These are phyloP conservation scores for Monosporascus sp. DNA, from an alignment of 2,329 filamentous ascomycete genomes.

Conservation along the genomic window DNA sequence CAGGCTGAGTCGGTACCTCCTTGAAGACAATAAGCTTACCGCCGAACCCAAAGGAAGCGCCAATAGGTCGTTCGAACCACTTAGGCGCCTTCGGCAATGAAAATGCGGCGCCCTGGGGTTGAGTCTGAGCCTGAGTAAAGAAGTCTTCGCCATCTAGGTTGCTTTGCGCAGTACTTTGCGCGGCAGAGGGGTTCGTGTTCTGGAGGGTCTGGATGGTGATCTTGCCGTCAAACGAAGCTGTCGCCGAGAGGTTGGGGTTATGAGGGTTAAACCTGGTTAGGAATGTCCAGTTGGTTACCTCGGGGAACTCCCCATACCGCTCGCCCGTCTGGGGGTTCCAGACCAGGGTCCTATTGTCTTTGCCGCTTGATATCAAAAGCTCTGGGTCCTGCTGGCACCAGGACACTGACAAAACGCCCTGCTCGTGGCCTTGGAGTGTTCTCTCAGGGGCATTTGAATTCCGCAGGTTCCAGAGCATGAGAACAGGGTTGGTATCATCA, in stretches of 20 bases:
- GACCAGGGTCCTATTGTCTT: constrained; percentile 90
- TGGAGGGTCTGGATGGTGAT: constrained; percentile 91
- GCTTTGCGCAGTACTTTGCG: constrained; percentile 60
- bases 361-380: constrained; percentile 85
- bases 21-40: constrained; percentile 81
- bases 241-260: constrained; percentile 88
- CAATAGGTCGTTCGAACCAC: constrained; percentile 81
- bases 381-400: constrained; percentile 93
- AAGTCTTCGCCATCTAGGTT: constrained; percentile 89
- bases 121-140: constrained; percentile 87
- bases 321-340: constrained; percentile 96
- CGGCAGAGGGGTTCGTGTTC: constrained; percentile 77
- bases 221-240: constrained; percentile 95
- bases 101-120: constrained; percentile 87
- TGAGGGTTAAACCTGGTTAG: constrained; percentile 89
- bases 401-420: constrained; percentile 86
- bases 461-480: constrained; percentile 88
- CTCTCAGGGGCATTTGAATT: constrained; percentile 94
- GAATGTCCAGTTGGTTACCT: constrained; percentile 99
- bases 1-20: constrained; percentile 50
- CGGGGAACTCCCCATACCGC: constrained; percentile 84
- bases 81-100: constrained; percentile 79
- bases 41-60: constrained; percentile 90
- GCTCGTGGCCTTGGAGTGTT: constrained; percentile 85
- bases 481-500: constrained; percentile 80